Percentiles rank a stretch among this genome's conserved stretches.
Evolutionary conservation across 2,329 filamentous ascomycete species (phyloP).

Genomic region (Ophiostoma piceae): DNA sequence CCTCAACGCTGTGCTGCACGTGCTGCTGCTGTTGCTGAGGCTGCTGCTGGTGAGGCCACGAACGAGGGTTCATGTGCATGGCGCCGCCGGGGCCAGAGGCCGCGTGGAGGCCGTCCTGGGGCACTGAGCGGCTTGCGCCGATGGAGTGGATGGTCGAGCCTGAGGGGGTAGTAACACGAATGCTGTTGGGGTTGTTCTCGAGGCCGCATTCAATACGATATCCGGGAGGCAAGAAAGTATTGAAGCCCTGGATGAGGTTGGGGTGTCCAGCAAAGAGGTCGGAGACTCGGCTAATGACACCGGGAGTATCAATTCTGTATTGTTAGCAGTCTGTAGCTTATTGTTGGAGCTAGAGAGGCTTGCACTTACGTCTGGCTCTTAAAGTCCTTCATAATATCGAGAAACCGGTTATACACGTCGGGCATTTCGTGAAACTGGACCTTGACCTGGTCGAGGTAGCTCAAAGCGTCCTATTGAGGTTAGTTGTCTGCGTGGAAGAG

Average conservation of each 20-base stretch:
- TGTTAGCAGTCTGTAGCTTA: conserved; percentile 13
- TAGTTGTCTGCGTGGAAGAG: background rate
- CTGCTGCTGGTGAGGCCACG: conserved; percentile 38
- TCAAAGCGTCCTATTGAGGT: conserved; percentile 61
- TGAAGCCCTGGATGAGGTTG: conserved; percentile 93
- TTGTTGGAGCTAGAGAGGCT: too few species aligned
- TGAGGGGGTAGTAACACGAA: conserved; percentile 93
- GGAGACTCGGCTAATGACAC: conserved; percentile 94
- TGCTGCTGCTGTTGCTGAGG: conserved; percentile 38
- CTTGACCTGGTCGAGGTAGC: conserved; percentile 96
- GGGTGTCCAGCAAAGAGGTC: conserved; percentile 94
- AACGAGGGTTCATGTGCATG: conserved; percentile 37
- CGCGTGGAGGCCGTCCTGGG: conserved; percentile 41
- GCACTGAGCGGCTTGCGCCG: conserved; percentile 46
- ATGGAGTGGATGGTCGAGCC: conserved; percentile 95
- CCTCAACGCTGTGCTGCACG: conserved; percentile 56
- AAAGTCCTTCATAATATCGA: conserved; percentile 99
- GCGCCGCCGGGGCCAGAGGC: conserved; percentile 36
- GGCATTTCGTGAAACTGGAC: conserved; percentile 95
- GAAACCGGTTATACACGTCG: conserved; percentile 92
- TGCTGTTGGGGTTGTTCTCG: conserved; percentile 90
- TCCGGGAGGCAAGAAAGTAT: conserved; percentile 91
- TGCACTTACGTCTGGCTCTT: conserved; percentile 83
- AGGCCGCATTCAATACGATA: conserved; percentile 96
- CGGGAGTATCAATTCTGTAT: conserved; percentile 82